Evolutionary conservation across 228 moss, liverwort and hornwort species (phyloP).

Genomic region (Sphagnum magellanicum): DNA sequence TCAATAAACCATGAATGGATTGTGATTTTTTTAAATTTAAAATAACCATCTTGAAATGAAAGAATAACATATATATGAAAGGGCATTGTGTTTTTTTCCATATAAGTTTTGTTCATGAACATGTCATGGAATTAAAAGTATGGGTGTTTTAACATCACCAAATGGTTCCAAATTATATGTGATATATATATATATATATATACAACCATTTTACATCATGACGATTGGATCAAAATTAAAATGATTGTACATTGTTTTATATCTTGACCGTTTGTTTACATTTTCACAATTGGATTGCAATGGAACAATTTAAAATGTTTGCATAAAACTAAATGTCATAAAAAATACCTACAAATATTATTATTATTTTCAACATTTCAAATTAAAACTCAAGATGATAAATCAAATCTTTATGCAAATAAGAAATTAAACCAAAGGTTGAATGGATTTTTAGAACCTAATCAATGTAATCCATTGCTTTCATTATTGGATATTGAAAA

Average conservation of each 20-base stretch:
- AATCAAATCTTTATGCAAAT: neutral
- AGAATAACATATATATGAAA: neutral
- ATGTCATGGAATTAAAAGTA: neutral
- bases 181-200: neutral
- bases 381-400: neutral
- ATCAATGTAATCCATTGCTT: neutral
- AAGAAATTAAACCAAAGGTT: neutral
- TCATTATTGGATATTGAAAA: neutral
- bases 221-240: no score
- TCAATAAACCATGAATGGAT: neutral
- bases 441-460: neutral
- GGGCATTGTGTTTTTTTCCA: no score
- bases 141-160: no score
- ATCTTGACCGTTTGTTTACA: no score
- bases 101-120: neutral
- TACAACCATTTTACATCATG: no score
- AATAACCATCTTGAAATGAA: neutral
- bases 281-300: no score
- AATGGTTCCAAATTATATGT: no score
- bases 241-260: no score
- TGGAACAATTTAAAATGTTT: no score
- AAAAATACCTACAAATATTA: no score
- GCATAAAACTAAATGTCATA: no score
- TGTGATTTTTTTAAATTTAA: neutral
- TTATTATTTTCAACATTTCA: no score